Evolutionary conservation across 2,329 filamentous ascomycete species (phyloP).

Genomic region (Plectosphaerella plurivora): DNA sequence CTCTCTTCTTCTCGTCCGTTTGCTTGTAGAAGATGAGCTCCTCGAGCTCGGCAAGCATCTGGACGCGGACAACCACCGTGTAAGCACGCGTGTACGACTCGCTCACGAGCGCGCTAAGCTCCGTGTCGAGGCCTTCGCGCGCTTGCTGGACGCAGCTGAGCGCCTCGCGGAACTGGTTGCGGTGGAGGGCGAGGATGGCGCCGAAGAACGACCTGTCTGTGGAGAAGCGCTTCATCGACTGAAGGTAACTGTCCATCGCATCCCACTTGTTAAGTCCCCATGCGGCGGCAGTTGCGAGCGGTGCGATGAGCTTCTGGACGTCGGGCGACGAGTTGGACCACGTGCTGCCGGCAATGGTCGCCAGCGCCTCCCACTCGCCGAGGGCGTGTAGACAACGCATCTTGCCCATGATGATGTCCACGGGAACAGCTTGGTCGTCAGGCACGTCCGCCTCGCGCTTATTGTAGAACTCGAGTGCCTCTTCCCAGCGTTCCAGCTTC

Average conservation of each 20-base stretch:
- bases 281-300: slow-evolving; percentile 88
- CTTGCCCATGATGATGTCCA: slow-evolving; percentile 98
- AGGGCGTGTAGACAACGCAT: slow-evolving; percentile 97
- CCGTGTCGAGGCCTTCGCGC: slow-evolving; percentile 88
- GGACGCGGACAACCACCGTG: slow-evolving; percentile 93
- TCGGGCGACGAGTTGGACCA: slow-evolving; percentile 89
- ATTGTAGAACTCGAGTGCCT: slow-evolving; percentile 88
- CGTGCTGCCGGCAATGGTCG: slow-evolving; percentile 82
- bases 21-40: slow-evolving; percentile 99
- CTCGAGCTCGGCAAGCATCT: slow-evolving; percentile 98
- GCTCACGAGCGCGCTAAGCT: slow-evolving; percentile 92
- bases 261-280: slow-evolving; percentile 98
- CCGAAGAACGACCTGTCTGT: slow-evolving; percentile 97
- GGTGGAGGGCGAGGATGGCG: slow-evolving; percentile 89
- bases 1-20: slow-evolving; percentile 81
- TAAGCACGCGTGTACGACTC: slow-evolving; percentile 98
- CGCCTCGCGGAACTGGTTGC: slow-evolving; percentile 92
- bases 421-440: slow-evolving; percentile 55
- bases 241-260: slow-evolving; percentile 94
- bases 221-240: slow-evolving; percentile 89
- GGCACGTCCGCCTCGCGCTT: slow-evolving; percentile 71
- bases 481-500: slow-evolving; percentile 96
- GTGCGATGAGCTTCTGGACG: slow-evolving; percentile 85
- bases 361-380: slow-evolving; percentile 94
- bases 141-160: slow-evolving; percentile 86